These are phyloP conservation scores for Pythium sukuiense DNA, from an alignment of 352 stramenopile genomes.

Conservation along the genomic window DNA sequence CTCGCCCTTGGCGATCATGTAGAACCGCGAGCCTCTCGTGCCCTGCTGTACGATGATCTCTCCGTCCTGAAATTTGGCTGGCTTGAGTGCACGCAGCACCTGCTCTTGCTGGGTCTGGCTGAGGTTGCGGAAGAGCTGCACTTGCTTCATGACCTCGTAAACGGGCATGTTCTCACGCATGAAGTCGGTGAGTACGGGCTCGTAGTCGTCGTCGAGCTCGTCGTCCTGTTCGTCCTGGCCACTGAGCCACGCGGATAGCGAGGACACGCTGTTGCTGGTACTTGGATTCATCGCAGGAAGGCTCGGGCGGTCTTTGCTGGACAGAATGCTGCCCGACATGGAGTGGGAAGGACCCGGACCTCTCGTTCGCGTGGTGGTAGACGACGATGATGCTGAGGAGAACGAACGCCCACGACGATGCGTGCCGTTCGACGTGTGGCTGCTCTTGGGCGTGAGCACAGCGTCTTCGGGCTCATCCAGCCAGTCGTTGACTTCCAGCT, in stretches of 20 bases:
- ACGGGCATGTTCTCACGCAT: slow-evolving; percentile 84
- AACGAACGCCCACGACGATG: slow-evolving; percentile 34
- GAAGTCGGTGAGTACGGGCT: slow-evolving; percentile 68
- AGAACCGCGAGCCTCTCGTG: slow-evolving; percentile 82
- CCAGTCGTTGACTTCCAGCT: slow-evolving; percentile 71
- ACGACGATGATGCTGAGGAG: slow-evolving; percentile 62
- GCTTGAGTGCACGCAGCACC: slow-evolving; percentile 82
- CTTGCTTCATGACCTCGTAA: slow-evolving; percentile 88
- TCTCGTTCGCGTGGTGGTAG: slow-evolving; percentile 16
- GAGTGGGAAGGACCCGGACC: slow-evolving; percentile 23
- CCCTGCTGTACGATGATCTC: slow-evolving; percentile 88
- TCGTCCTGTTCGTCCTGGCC: slow-evolving; percentile 64
- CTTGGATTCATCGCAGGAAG: slow-evolving; percentile 35
- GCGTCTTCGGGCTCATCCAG: slow-evolving; percentile 71
- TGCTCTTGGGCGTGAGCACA: slow-evolving; percentile 51
- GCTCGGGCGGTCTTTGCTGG: slow-evolving; percentile 20
- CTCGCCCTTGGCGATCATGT: slow-evolving; percentile 90
- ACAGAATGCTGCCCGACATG: slow-evolving; percentile 30
- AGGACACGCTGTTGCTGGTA: slow-evolving; percentile 48
- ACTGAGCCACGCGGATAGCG: slow-evolving; percentile 65
- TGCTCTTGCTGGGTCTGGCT: slow-evolving; percentile 88
- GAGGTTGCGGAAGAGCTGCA: slow-evolving; percentile 86
- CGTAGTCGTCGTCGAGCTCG: slow-evolving; percentile 61
- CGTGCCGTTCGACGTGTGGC: slow-evolving; percentile 46
- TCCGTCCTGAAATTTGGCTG: slow-evolving; percentile 80